These are phyloP conservation scores for Sphaceloma murrayae DNA, from an alignment of 2,329 filamentous ascomycete genomes.

Conservation along the genomic window DNA sequence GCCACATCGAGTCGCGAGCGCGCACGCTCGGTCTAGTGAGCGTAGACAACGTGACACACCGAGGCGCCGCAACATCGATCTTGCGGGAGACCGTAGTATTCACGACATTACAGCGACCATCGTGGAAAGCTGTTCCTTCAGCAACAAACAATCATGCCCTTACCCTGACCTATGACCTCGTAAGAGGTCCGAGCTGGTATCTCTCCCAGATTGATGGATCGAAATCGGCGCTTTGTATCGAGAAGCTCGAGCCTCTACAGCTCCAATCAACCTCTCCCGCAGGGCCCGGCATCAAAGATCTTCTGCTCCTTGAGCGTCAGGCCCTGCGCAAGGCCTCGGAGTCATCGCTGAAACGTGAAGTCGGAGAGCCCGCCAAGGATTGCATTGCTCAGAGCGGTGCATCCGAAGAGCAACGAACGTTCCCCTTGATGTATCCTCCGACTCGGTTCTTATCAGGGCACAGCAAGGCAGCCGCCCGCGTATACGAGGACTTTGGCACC, in stretches of 20 bases:
- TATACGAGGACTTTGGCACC: too few species aligned
- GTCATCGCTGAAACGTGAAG: too few species aligned
- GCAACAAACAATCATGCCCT: not conserved
- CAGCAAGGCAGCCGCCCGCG: not conserved
- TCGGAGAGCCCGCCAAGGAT: not conserved
- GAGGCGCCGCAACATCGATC: constrained; percentile 58
- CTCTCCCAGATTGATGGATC: not conserved
- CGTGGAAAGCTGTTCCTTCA: constrained; percentile 3
- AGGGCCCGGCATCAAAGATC: not conserved
- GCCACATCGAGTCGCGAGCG: constrained; percentile 51
- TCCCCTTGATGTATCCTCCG: too few species aligned
- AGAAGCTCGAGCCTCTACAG: not conserved
- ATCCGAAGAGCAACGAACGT: too few species aligned
- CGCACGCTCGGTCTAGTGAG: constrained; percentile 56
- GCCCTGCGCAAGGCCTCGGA: not conserved
- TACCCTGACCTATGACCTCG: constrained; percentile 1
- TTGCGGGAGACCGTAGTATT: constrained; percentile 52
- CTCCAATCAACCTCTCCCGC: not conserved
- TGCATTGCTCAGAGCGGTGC: not conserved
- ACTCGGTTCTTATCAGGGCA: too few species aligned
- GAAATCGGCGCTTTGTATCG: not conserved
- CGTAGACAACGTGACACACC: constrained; percentile 52
- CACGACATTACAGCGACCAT: constrained; percentile 17
- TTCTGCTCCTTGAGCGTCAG: not conserved
- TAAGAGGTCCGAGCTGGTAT: constrained; percentile 5